Conservation (phyloP, 78 protist species). For the Dictyostelium purpureum region DNA sequence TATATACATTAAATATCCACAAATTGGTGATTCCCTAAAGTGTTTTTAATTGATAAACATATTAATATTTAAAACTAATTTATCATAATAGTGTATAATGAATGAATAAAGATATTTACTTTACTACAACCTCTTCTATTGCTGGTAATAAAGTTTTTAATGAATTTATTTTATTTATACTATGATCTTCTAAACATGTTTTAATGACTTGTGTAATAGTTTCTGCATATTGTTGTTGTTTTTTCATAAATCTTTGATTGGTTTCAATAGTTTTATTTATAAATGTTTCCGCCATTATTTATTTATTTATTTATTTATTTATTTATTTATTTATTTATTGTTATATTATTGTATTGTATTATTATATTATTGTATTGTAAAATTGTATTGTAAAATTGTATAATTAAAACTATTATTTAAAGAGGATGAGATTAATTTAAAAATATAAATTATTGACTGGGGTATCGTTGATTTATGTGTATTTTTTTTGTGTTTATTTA, state of each 20-base stretch:
- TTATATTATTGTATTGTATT: too few relatives aligned
- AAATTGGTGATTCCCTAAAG: conserved; percentile 57
- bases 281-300: conserved; percentile 46
- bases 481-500: too few relatives aligned
- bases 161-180: conserved; percentile 21
- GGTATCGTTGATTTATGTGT: too few relatives aligned
- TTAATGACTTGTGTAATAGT: conserved; percentile 33
- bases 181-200: conserved; percentile 54
- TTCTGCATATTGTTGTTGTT: conserved; percentile 16
- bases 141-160: conserved; percentile 16
- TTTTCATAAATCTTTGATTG: conserved; percentile 53
- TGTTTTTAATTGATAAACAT: background rate
- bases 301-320: too few relatives aligned
- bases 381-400: too few relatives aligned
- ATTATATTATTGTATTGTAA: too few relatives aligned
- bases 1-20: conserved; percentile 64
- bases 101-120: background rate
- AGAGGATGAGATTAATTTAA: too few relatives aligned
- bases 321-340: too few relatives aligned
- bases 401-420: background rate
- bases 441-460: too few relatives aligned
- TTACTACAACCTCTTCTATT: conserved; percentile 43
- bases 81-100: background rate
- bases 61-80: background rate
- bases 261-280: conserved; percentile 64